These are phyloP conservation scores for Macrophomina phaseolina DNA, from an alignment of 2,329 filamentous ascomycete species.

Conservation along the genomic window DNA sequence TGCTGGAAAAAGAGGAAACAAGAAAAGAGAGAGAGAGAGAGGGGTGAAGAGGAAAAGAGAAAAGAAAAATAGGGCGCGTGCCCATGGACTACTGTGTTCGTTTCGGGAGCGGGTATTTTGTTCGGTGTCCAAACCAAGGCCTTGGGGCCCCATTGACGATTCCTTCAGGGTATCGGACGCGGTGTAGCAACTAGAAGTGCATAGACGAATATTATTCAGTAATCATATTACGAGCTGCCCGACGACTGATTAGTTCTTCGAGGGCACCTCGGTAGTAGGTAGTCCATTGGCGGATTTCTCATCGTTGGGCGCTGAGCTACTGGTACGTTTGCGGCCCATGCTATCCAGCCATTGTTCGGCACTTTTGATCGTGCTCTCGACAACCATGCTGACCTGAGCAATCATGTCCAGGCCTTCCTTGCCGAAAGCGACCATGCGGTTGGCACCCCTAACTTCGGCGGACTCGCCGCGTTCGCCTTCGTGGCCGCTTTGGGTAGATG, in stretches of 20 bases:
- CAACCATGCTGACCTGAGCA: slow-evolving; percentile 82
- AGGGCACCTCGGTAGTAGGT: background rate
- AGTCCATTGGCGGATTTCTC: slow-evolving; percentile 13
- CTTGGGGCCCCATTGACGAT: background rate
- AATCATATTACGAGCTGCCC: too few relatives aligned
- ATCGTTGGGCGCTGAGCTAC: background rate
- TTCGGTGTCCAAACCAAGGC: background rate
- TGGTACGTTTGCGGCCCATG: slow-evolving; percentile 57
- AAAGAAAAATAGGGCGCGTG: background rate
- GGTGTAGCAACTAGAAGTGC: background rate
- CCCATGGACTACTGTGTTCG: background rate
- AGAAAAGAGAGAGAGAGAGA: background rate
- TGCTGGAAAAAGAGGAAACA: too few relatives aligned
- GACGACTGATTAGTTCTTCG: background rate
- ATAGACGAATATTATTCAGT: background rate
- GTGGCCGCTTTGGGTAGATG: slow-evolving; percentile 36
- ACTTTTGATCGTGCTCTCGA: slow-evolving; percentile 87
- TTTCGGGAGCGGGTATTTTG: background rate
- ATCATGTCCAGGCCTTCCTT: slow-evolving; percentile 95
- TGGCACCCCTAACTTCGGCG: slow-evolving; percentile 64
- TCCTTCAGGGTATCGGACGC: background rate
- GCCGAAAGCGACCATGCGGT: slow-evolving; percentile 82
- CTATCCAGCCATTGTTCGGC: slow-evolving; percentile 91
- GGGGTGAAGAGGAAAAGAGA: background rate
- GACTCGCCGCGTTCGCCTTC: slow-evolving; percentile 28